A percentile compares a stretch with the other conserved stretches of the same genome.
Conservation (phyloP, 2,329 filamentous ascomycete species). For the Mycosphaerella sp. region DNA sequence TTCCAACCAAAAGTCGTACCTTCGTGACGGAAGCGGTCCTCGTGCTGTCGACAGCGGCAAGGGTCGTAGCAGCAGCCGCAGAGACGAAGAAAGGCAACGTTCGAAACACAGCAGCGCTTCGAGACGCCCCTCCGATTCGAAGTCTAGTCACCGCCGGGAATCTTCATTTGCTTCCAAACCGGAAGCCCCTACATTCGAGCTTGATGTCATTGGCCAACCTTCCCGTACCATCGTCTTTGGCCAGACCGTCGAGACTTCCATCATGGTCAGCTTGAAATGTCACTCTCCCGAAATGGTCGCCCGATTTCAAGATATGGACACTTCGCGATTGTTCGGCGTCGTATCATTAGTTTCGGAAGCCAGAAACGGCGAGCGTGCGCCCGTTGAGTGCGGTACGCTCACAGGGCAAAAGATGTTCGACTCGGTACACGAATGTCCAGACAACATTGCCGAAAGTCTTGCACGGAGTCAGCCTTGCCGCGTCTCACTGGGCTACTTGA, state of each 20-base stretch:
- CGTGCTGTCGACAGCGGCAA: constrained; percentile 28
- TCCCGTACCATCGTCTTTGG: constrained; percentile 24
- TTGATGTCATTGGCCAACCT: constrained; percentile 32
- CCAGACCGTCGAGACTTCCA: constrained; percentile 28
- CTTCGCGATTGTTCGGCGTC: constrained; percentile 28
- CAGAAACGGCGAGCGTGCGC: constrained; percentile 26
- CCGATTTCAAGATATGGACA: constrained; percentile 25
- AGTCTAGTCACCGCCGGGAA: constrained; percentile 25
- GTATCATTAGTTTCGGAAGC: constrained; percentile 29
- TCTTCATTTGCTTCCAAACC: constrained; percentile 16
- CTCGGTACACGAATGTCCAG: constrained; percentile 30
- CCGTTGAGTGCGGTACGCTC: constrained; percentile 28
- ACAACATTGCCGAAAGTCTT: constrained; percentile 25
- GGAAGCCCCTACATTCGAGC: constrained; percentile 27
- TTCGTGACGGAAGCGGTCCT: constrained; percentile 27
- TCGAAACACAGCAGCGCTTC: constrained; percentile 22
- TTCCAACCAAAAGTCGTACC: constrained; percentile 25
- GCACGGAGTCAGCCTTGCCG: constrained; percentile 27
- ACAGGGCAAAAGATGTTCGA: constrained; percentile 33
- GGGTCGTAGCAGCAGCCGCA: constrained; percentile 19
- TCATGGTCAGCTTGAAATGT: constrained; percentile 29
- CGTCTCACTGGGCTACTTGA: constrained; percentile 30
- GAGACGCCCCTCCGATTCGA: constrained; percentile 25
- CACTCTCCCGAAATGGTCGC: constrained; percentile 23
- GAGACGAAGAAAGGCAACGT: constrained; percentile 23